phyloP scores from a whole-genome alignment of 495 filamentous ascomycete genomes.

The Cercophora sp. region DNA sequence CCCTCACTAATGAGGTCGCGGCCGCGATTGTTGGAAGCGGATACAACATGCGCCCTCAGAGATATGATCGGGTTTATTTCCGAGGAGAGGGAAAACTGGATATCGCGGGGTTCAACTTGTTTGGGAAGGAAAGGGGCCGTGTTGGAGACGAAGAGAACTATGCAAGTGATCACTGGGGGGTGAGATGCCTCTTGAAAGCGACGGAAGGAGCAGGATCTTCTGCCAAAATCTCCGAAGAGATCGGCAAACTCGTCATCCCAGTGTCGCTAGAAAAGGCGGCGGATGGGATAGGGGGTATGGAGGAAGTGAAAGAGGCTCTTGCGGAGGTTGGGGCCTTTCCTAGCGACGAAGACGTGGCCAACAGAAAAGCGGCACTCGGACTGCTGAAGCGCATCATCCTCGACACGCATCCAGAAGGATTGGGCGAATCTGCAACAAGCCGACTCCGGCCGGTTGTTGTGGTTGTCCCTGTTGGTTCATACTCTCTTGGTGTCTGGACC shows the following conservation, averaged over 20 bases:
- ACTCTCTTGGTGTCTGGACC: constrained; percentile 55
- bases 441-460: constrained; percentile 33
- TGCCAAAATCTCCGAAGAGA: constrained; percentile 13
- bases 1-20: constrained; percentile 46
- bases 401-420: too few species aligned
- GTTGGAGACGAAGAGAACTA: constrained; percentile 20
- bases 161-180: constrained; percentile 56
- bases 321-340: constrained; percentile 35
- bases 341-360: constrained; percentile 33
- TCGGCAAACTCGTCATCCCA: constrained; percentile 18
- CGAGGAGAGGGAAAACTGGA: constrained; percentile 34
- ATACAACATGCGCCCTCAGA: constrained; percentile 48
- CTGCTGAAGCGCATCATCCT: constrained; percentile 41
- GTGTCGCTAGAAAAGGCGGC: constrained; percentile 24
- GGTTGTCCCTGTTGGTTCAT: constrained; percentile 56
- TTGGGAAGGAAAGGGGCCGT: constrained; percentile 38
- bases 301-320: constrained; percentile 24
- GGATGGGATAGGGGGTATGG: constrained; percentile 15
- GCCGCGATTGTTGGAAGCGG: constrained; percentile 36
- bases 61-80: constrained; percentile 55
- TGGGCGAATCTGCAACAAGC: constrained; percentile 4
- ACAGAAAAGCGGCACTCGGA: constrained; percentile 38
- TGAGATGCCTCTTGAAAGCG: constrained; percentile 34
- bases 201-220: constrained; percentile 1
- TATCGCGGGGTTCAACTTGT: constrained; percentile 40